Conservation (phyloP, 2,329 filamentous ascomycete species). For the Calonectria crousiana region DNA sequence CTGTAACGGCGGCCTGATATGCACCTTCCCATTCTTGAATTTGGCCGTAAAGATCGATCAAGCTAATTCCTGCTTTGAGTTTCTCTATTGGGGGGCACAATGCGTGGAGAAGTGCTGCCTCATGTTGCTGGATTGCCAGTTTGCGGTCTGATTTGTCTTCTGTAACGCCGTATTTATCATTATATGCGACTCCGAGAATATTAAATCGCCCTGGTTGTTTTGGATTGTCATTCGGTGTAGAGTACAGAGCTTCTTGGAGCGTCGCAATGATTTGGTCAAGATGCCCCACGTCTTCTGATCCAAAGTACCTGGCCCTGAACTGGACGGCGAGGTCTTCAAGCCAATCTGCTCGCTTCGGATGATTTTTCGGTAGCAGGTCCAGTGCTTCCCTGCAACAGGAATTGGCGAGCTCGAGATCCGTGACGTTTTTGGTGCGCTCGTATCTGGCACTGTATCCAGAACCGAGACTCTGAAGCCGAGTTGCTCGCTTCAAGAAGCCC, state of each 20-base stretch:
- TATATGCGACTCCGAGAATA: background rate
- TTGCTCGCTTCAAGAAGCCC: background rate
- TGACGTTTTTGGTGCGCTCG: background rate
- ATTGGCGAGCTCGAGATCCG: background rate
- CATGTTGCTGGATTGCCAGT: background rate
- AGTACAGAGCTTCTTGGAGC: background rate
- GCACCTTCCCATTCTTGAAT: background rate
- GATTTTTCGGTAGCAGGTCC: background rate
- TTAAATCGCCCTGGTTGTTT: background rate
- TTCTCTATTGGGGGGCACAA: background rate
- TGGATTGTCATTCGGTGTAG: background rate
- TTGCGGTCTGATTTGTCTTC: background rate
- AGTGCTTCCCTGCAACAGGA: background rate
- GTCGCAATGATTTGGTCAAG: background rate
- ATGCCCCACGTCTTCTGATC: background rate
- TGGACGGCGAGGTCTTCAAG: background rate
- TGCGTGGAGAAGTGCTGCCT: background rate
- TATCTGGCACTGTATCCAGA: background rate
- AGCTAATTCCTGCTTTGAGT: background rate
- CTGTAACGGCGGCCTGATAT: background rate
- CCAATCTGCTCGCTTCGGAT: background rate
- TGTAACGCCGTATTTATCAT: background rate
- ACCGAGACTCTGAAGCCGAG: background rate
- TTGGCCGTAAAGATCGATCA: background rate
- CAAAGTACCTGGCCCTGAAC: background rate